Conservation (phyloP, 1,139 yeast species). For the Dujonia santamariae region DNA sequence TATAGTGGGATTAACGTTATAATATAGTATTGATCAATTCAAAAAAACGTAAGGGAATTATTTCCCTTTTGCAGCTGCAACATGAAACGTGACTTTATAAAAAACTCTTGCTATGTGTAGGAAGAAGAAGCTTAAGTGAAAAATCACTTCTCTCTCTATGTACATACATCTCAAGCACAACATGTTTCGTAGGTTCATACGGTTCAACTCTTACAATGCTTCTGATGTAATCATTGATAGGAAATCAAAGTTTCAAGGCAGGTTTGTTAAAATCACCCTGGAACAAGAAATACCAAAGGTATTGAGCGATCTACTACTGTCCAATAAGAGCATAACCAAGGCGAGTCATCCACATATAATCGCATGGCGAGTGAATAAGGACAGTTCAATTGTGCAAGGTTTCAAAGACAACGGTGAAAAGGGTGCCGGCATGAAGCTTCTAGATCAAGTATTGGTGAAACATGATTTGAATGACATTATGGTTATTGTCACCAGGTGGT, state of each 20-base stretch:
- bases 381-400: constrained; percentile 44
- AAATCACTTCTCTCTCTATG: too few relatives aligned
- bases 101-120: too few relatives aligned
- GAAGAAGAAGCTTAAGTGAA: too few relatives aligned
- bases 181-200: too few relatives aligned
- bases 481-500: constrained; percentile 70
- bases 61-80: too few relatives aligned
- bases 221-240: constrained; percentile 28
- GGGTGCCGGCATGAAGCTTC: constrained; percentile 58
- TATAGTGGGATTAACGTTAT: too few relatives aligned
- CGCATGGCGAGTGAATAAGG: constrained; percentile 57
- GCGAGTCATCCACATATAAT: constrained; percentile 67
- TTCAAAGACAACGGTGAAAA: constrained; percentile 62
- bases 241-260: constrained; percentile 63
- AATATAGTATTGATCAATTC: too few relatives aligned
- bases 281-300: constrained; percentile 37
- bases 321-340: constrained; percentile 38
- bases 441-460: constrained; percentile 47
- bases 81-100: too few relatives aligned
- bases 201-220: background rate
- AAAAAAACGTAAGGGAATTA: too few relatives aligned
- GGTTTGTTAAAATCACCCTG: constrained; percentile 37
- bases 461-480: constrained; percentile 48
- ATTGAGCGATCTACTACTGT: constrained; percentile 31
- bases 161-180: too few relatives aligned